Conservation (phyloP, 345 rosid species). For the Aegle marmelos region DNA sequence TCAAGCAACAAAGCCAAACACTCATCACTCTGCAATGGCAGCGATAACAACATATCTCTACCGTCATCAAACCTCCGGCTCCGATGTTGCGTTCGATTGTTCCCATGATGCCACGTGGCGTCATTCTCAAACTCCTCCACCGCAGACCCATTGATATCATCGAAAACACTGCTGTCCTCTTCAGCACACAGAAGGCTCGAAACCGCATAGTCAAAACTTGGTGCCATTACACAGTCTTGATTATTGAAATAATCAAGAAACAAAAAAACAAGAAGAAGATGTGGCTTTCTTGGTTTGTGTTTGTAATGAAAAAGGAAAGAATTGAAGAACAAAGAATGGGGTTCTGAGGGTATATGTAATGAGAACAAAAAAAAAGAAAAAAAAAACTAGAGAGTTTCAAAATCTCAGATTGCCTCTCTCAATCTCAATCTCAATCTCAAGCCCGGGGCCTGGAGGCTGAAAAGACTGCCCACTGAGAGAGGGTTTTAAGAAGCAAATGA, state of each 20-base stretch:
- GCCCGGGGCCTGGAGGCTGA: conserved; percentile 26
- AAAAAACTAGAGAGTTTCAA: background rate
- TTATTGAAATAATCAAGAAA: background rate
- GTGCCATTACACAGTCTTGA: conserved; percentile 44
- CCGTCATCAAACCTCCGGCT: conserved; percentile 20
- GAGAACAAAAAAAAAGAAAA: conserved; percentile 20
- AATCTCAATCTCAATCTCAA: background rate
- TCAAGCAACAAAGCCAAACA: conserved; percentile 50
- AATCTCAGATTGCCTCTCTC: conserved; percentile 13
- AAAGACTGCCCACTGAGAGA: conserved; percentile 31
- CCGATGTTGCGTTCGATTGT: conserved; percentile 25
- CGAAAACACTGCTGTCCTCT: conserved; percentile 41
- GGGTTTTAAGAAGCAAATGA: conserved; percentile 43
- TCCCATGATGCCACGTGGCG: conserved; percentile 28
- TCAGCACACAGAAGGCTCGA: conserved; percentile 60
- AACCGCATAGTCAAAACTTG: conserved; percentile 50
- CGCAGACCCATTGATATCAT: conserved; percentile 24
- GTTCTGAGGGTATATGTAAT: conserved; percentile 5
- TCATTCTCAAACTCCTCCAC: conserved; percentile 38
- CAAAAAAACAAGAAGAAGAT: background rate
- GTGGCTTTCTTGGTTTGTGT: background rate
- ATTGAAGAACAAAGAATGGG: conserved; percentile 28
- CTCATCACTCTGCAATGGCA: conserved; percentile 56
- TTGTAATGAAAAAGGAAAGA: conserved; percentile 16
- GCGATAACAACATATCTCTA: conserved; percentile 34